phyloP scores from a whole-genome alignment of 108 stramenopile species.

The Cyclostephanos invisitatus region DNA sequence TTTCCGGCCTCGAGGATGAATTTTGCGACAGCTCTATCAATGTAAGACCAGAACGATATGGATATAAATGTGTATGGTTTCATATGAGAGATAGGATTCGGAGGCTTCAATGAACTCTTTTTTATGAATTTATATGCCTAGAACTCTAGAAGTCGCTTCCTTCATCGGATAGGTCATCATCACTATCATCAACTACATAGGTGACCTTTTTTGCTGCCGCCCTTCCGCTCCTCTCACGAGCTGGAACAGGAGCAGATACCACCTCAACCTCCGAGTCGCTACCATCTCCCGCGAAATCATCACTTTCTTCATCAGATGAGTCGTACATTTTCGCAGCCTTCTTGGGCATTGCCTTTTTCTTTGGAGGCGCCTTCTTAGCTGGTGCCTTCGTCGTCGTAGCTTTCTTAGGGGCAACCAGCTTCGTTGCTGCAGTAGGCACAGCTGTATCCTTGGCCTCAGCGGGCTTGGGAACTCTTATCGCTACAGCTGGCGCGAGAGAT shows the following conservation, averaged over 20 bases:
- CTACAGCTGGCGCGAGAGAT: constrained; percentile 2
- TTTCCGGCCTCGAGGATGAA: no score
- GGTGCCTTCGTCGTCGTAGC: constrained; percentile 20
- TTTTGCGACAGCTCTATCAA: no score
- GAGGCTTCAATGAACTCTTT: no score
- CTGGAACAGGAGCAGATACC: constrained; percentile 12
- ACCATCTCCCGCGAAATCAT: constrained; percentile 18
- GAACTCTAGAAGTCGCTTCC: constrained; percentile 18
- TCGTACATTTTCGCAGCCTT: constrained; percentile 18
- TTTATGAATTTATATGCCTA: background rate
- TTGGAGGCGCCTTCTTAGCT: constrained; percentile 11
- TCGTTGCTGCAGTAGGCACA: background rate
- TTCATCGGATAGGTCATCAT: constrained; percentile 20
- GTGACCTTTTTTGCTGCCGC: constrained; percentile 30
- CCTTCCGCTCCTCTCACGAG: constrained; percentile 30
- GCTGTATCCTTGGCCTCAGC: constrained; percentile 1
- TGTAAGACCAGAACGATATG: no score
- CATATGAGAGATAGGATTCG: no score
- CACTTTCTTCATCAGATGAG: constrained; percentile 16
- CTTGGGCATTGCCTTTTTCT: constrained; percentile 31
- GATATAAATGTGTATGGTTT: no score
- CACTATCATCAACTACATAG: constrained; percentile 27
- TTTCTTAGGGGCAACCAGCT: constrained; percentile 16
- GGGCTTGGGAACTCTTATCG: background rate
- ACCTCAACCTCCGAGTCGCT: constrained; percentile 15